Base-by-base conservation (phyloP, 129 eudicot genomes). In the Helichrysum umbraculigerum region DNA sequence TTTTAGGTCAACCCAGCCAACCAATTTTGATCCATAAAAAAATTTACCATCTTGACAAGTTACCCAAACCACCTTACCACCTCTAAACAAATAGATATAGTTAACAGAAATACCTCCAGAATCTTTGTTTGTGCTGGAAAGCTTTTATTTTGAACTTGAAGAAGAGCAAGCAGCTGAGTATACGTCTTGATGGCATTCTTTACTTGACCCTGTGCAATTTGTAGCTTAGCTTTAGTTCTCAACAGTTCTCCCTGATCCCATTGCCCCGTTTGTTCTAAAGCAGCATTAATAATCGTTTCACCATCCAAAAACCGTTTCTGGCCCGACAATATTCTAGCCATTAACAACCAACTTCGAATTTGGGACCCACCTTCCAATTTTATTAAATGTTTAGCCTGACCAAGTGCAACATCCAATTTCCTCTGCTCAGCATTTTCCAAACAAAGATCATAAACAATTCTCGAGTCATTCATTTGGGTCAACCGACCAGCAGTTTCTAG, bases 341-440 rank as follows among this genome's bases (percentile, higher is more conserved):
- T 75, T 82, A 91, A 75, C 61, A 89, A 37, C 93, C 91, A 91
- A 52, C 96, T 88, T 59, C 62, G 65, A 58, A 86, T 25, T 41
- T 74, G 73, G 47, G 97, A 83, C 71, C 93, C 96, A 5, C 88
- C 88, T 81, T 93, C 97, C 84, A 94, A 67, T 78, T 67, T 78
- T 71, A 94, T 67, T 57, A 83, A 79, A 63, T 44, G 66, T 37
- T 81, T 89, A 15, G 90, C 96, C 78, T 86, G 83, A 28, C 79
- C 60, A 67, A 94, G 89, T 58, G 99, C 96, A 67, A 72, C 74
- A 73, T 87, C 92, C 84, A 91, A 61, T 54, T 89, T 94, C 86
- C 99, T 87, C 85, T 89, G 96, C 66, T 83, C 90, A 8, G 96
- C 99, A 75, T 85, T 76, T 74, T 91, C 91, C 47, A 94, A 84